Evolutionary conservation across 257 asterid genomes (phyloP).

Genomic region (Anisodus acutangulus): DNA sequence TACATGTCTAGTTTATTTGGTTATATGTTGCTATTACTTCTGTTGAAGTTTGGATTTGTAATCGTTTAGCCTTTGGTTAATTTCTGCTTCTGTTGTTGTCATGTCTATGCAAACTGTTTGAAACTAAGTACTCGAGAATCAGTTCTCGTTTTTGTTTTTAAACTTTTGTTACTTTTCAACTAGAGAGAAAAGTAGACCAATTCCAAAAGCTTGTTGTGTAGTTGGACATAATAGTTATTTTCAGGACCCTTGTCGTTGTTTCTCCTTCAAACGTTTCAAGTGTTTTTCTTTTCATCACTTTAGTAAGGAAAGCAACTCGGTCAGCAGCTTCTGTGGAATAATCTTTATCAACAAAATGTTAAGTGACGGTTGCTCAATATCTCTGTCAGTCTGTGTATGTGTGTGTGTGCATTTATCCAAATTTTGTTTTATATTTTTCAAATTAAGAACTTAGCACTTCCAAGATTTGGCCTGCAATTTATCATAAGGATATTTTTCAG

Average conservation of each 20-base stretch:
- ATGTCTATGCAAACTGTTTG: neutral
- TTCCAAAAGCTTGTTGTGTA: neutral
- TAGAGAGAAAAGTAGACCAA: neutral
- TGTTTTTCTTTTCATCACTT: conserved; percentile 20
- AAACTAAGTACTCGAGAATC: neutral
- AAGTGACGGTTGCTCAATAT: neutral
- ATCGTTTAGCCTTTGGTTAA: neutral
- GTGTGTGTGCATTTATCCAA: neutral
- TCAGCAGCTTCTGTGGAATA: neutral
- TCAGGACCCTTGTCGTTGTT: neutral
- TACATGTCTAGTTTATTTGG: neutral
- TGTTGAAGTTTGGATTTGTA: neutral
- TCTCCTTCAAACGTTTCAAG: neutral
- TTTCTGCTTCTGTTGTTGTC: neutral
- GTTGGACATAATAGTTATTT: neutral
- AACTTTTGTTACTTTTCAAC: neutral
- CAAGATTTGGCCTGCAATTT: neutral
- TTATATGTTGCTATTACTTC: neutral
- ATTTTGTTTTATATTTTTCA: conserved; percentile 2
- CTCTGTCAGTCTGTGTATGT: too few relatives aligned
- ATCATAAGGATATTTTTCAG: neutral
- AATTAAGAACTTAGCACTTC: neutral
- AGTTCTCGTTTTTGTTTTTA: neutral
- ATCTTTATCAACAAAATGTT: neutral
- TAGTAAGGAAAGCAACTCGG: neutral